Base-by-base conservation (phyloP, 257 asterid genomes). In the Prunella vulgaris region DNA sequence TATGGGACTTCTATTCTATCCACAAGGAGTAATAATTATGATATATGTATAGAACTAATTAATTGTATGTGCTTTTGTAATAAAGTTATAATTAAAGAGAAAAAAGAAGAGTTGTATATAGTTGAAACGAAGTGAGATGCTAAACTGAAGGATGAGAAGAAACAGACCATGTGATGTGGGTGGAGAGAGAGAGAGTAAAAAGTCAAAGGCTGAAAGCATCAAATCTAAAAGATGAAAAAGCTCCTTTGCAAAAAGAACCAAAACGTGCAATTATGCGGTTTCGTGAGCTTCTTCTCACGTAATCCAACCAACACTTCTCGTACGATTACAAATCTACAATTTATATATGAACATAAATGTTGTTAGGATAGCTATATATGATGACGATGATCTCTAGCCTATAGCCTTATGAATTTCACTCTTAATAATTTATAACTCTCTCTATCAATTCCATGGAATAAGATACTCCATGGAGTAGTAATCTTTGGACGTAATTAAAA, bases 111-210 rank as follows among this genome's bases (percentile, higher is more conserved):
- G 52, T 54, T 71, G 37, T n/a, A 69, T 22, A 62, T 6, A 18
- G 30, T 30, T 12, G 38, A 40, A 25, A 2, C 1, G 42, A 35
- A 35, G 4, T 7, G 38, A 32, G n/a, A n/a, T n/a, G n/a, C 9
- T 35, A 35, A 35, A 32, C 46, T 22, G 14, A 21, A 48, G 24
- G 44, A 37, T 12, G 69, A 76, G 74, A 86, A 62, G 80, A 84
- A 85, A 86, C 96, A 87, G 65, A 75, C 63, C 96, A 87, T 82
- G 95, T 89, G 95, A 64, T 87, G 81, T 83, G 95, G 60, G 21
- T 46, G 33, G 91, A 54, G 76, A 76, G 79, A 86, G 81, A 79
- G 54, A 44, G 93, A 52, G 72, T 72, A 77, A 82, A 79, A 83
- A 84, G 93, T 80, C 91, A 83, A 86, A 83, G 28, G 81, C 49